Evolutionary conservation across 208 protist genomes (phyloP).

Genomic region (Crithidia mellificae): DNA sequence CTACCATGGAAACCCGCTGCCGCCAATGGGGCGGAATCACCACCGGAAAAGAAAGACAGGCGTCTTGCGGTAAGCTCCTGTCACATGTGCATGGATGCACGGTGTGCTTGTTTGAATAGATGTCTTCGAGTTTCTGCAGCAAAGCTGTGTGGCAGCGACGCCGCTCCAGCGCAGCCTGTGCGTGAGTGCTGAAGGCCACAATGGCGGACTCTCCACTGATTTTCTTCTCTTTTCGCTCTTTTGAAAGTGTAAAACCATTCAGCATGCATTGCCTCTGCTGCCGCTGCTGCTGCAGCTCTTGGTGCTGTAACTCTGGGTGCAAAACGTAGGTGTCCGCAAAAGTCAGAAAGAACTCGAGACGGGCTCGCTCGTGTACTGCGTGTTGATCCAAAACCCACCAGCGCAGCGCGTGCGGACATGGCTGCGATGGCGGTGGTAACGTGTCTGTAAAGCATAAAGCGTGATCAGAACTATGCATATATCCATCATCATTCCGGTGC

Average conservation of each 20-base stretch:
- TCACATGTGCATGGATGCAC: no score
- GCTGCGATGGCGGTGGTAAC: not conserved
- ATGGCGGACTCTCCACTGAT: no score
- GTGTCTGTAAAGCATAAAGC: not conserved
- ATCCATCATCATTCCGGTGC: not conserved
- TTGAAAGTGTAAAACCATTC: not conserved
- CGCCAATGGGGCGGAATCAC: slow-evolving; percentile 46
- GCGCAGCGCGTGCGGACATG: slow-evolving; percentile 10
- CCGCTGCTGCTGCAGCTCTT: not conserved
- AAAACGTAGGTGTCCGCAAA: slow-evolving; percentile 75
- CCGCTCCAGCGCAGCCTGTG: slow-evolving; percentile 10
- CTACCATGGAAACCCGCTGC: slow-evolving; percentile 38
- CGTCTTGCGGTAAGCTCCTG: not conserved
- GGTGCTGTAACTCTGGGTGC: slow-evolving; percentile 30
- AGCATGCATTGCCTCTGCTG: not conserved
- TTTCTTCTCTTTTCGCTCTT: no score
- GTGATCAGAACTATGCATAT: not conserved
- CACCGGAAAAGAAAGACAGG: slow-evolving; percentile 16
- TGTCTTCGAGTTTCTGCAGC: not conserved
- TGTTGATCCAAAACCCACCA: slow-evolving; percentile 75
- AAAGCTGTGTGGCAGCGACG: slow-evolving; percentile 10
- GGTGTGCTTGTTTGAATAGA: no score
- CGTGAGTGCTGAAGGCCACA: slow-evolving; percentile 7
- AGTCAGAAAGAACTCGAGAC: slow-evolving; percentile 70
- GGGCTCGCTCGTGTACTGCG: slow-evolving; percentile 75